Percentiles rank a stretch among this genome's conserved stretches.
Evolutionary conservation across 139 green algal genomes (phyloP).

Genomic region (Coelastrella sp.): DNA sequence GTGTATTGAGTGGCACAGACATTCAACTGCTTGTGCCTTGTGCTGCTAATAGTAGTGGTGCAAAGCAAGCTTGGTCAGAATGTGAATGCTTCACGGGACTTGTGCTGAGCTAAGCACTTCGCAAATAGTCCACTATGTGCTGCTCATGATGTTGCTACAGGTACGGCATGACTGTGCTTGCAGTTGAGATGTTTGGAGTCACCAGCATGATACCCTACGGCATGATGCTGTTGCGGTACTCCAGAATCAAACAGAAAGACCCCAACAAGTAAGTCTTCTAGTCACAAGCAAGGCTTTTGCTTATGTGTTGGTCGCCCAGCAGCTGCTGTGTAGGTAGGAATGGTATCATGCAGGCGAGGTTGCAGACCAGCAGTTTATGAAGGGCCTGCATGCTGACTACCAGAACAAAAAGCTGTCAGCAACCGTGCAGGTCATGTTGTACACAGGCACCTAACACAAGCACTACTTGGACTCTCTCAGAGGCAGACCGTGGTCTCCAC

Average conservation of each 20-base stretch:
- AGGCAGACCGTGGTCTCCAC: too few species aligned
- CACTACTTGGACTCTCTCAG: too few species aligned
- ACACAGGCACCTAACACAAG: too few species aligned
- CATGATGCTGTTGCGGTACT: constrained; percentile 44
- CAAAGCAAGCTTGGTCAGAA: not conserved
- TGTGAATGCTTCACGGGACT: not conserved
- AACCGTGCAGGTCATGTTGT: too few species aligned
- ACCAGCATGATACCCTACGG: constrained; percentile 58
- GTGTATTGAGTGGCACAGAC: not conserved
- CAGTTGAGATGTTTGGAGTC: constrained; percentile 55
- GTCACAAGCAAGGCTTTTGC: not conserved
- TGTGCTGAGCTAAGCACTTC: not conserved
- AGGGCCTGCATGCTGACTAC: not conserved
- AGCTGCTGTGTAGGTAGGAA: not conserved
- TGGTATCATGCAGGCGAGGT: not conserved
- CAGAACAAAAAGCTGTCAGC: too few species aligned
- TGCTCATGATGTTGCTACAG: constrained; percentile 5
- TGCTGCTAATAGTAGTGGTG: not conserved
- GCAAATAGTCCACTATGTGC: not conserved
- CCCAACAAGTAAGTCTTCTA: not conserved
- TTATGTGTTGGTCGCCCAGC: not conserved
- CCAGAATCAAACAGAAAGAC: not conserved
- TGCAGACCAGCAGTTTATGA: not conserved
- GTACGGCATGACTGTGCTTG: constrained; percentile 55
- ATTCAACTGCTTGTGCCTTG: not conserved